phyloP scores from a whole-genome alignment of 2,329 filamentous ascomycete species.

The Mycosphaerella arachidis region DNA sequence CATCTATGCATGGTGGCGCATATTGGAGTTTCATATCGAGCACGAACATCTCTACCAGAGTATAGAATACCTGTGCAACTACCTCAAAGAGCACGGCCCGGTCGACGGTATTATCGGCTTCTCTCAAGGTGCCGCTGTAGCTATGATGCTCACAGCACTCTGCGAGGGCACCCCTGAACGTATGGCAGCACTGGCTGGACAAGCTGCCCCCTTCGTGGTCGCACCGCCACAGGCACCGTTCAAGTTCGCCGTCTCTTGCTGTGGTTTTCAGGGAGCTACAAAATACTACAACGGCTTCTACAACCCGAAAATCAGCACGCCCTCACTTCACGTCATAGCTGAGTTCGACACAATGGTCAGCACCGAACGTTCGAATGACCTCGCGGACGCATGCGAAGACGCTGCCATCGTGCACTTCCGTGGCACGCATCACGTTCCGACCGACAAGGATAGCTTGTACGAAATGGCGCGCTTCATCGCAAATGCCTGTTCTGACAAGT shows the following conservation, averaged over 20 bases:
- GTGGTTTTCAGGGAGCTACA: conserved; percentile 14
- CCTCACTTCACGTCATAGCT: conserved; percentile 14
- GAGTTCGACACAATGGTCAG: conserved; percentile 20
- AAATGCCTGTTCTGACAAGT: conserved; percentile 5
- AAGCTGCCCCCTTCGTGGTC: conserved; percentile 13
- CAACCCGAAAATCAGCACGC: conserved; percentile 15
- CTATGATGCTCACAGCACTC: conserved; percentile 26
- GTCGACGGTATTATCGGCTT: conserved; percentile 20
- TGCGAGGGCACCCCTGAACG: conserved; percentile 17
- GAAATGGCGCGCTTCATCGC: conserved; percentile 14
- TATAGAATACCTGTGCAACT: conserved; percentile 15
- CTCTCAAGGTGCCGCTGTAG: conserved; percentile 17
- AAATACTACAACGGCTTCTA: conserved; percentile 21
- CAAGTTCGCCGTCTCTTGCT: conserved; percentile 20
- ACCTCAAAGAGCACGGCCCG: conserved; percentile 15
- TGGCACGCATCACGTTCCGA: conserved; percentile 16
- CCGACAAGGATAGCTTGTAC: conserved; percentile 12
- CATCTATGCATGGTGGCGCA: conserved; percentile 17
- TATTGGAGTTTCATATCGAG: conserved; percentile 14
- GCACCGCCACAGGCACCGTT: conserved; percentile 19
- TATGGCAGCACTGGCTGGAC: conserved; percentile 10
- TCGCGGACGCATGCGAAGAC: conserved; percentile 12
- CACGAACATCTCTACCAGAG: conserved; percentile 19
- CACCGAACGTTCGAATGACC: conserved; percentile 7
- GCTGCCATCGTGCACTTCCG: conserved; percentile 10